Conservation (phyloP, 2,329 filamentous ascomycete genomes). For the Plectosphaerella cucumerina region DNA sequence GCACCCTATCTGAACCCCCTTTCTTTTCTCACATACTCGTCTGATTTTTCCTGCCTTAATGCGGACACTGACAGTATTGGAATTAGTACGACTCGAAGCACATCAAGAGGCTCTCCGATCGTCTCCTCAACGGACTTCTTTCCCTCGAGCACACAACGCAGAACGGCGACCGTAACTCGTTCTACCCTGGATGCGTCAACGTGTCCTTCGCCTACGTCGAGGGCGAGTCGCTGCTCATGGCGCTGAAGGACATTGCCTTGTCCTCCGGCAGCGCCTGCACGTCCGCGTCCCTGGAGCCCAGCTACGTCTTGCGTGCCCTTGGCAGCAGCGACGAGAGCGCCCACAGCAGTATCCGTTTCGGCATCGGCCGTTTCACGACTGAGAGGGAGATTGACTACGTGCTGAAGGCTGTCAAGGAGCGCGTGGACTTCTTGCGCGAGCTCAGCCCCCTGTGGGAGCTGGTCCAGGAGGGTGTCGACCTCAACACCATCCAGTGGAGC, state of each 20-base stretch:
- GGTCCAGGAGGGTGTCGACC: slow-evolving; percentile 92
- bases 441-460: slow-evolving; percentile 95
- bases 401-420: slow-evolving; percentile 84
- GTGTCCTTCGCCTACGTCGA: slow-evolving; percentile 98
- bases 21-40: slow-evolving; percentile 1
- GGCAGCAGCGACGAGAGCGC: slow-evolving; percentile 97
- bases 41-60: slow-evolving; percentile 2
- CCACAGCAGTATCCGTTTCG: slow-evolving; percentile 96
- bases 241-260: slow-evolving; percentile 93
- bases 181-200: slow-evolving; percentile 97
- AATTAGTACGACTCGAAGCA: slow-evolving; percentile 84
- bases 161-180: slow-evolving; percentile 77
- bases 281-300: slow-evolving; percentile 92
- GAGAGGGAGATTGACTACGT: slow-evolving; percentile 97
- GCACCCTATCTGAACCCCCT: slow-evolving; percentile 60
- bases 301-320: slow-evolving; percentile 89
- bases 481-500: slow-evolving; percentile 97
- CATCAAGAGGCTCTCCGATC: slow-evolving; percentile 77
- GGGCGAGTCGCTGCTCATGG: slow-evolving; percentile 96
- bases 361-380: slow-evolving; percentile 95
- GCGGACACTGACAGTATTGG: slow-evolving; percentile 16
- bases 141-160: slow-evolving; percentile 87
- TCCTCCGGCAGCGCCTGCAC: slow-evolving; percentile 97
- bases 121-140: slow-evolving; percentile 76
- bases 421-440: slow-evolving; percentile 90